These are phyloP conservation scores for Pichia sp. DNA, from an alignment of 1,139 yeast genomes.

Conservation along the genomic window DNA sequence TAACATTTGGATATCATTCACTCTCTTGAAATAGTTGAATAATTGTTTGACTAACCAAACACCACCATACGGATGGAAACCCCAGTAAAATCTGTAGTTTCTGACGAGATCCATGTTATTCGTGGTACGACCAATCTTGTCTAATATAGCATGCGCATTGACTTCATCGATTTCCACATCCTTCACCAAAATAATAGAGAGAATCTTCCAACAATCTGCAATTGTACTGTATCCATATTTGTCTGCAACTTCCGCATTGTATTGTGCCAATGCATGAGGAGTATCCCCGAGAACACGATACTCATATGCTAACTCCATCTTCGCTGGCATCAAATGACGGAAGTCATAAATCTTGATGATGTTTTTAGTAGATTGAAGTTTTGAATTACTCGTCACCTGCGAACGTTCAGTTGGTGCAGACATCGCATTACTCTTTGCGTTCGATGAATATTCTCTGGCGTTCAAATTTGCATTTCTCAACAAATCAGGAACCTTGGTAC, in stretches of 20 bases:
- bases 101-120: constrained; percentile 15
- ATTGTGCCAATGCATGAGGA: constrained; percentile 62
- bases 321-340: constrained; percentile 70
- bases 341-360: constrained; percentile 66
- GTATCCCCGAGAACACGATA: constrained; percentile 68
- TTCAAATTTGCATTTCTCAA: constrained; percentile 32
- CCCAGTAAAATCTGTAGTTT: constrained; percentile 58
- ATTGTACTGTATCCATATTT: constrained; percentile 60
- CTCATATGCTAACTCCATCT: constrained; percentile 72
- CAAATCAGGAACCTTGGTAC: constrained; percentile 46
- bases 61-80: constrained; percentile 79
- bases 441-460: constrained; percentile 21
- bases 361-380: constrained; percentile 37
- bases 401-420: constrained; percentile 29
- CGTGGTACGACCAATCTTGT: constrained; percentile 18
- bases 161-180: constrained; percentile 28
- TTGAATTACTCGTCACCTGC: constrained; percentile 26
- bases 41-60: constrained; percentile 67
- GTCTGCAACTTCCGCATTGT: constrained; percentile 73
- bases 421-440: constrained; percentile 16
- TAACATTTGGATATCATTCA: constrained; percentile 80
- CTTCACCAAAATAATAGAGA: constrained; percentile 42
- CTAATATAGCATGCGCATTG: constrained; percentile 14
- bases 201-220: constrained; percentile 77
- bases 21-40: constrained; percentile 60